phyloP scores from a whole-genome alignment of 306 rosid species.

The Acacia confusa region DNA sequence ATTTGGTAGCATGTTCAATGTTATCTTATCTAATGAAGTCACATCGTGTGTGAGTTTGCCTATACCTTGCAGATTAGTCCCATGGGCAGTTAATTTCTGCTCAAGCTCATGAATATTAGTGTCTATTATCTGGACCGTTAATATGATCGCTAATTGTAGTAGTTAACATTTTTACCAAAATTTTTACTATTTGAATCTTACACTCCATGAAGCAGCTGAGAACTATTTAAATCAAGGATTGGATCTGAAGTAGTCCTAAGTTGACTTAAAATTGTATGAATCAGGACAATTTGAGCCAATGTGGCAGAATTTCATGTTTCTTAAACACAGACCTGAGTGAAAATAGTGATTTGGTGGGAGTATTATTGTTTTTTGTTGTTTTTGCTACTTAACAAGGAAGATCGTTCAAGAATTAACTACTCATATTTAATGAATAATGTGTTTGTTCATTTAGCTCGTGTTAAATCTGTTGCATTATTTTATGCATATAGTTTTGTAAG shows the following conservation, averaged over 20 bases:
- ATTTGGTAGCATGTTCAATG: slow-evolving; percentile 12
- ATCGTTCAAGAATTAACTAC: neutral
- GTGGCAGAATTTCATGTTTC: neutral
- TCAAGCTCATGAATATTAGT: neutral
- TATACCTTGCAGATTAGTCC: slow-evolving; percentile 10
- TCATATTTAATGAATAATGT: neutral
- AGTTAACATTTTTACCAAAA: too few relatives aligned
- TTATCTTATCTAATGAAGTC: slow-evolving; percentile 15
- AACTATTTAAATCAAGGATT: neutral
- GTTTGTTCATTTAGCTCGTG: neutral
- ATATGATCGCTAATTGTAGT: too few relatives aligned
- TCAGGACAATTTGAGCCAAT: neutral
- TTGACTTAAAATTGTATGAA: neutral
- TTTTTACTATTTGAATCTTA: too few relatives aligned
- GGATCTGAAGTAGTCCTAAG: neutral
- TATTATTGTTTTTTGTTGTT: neutral
- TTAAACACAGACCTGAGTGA: neutral
- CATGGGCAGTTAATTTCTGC: slow-evolving; percentile 12
- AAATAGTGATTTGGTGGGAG: neutral
- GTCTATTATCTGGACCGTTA: neutral
- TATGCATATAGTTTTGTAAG: neutral
- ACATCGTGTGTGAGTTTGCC: slow-evolving; percentile 10
- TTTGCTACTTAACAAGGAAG: neutral
- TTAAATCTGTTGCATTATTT: too few relatives aligned
- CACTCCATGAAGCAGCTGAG: too few relatives aligned